Evolutionary conservation across 2,329 filamentous ascomycete genomes (phyloP).

Genomic region (Ambrosiella xylebori): DNA sequence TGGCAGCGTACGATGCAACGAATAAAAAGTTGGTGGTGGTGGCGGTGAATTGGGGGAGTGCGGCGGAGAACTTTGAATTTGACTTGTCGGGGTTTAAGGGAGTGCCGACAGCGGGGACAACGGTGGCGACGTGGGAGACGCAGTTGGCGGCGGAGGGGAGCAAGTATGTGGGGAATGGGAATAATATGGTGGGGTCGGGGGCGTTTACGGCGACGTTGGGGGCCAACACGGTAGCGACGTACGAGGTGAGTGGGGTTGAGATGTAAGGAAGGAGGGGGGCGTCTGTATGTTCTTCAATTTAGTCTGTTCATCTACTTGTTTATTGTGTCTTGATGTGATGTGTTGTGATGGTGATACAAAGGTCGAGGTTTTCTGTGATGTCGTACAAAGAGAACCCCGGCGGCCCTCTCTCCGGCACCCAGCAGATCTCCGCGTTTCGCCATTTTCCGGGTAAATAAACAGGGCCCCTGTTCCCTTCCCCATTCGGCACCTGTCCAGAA

Average conservation of each 20-base stretch:
- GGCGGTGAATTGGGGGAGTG: conserved; percentile 22
- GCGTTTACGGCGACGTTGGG: conserved; percentile 23
- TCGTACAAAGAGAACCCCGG: neutral
- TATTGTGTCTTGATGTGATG: neutral
- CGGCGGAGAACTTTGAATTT: conserved; percentile 21
- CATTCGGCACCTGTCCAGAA: neutral
- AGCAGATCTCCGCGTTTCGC: too few relatives aligned
- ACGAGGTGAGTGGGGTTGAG: conserved; percentile 20
- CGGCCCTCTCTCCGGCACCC: too few relatives aligned
- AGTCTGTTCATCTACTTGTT: neutral
- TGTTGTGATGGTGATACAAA: too few relatives aligned
- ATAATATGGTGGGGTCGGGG: conserved; percentile 20
- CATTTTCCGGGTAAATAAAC: too few relatives aligned
- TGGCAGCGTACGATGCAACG: conserved; percentile 23
- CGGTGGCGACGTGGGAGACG: conserved; percentile 23
- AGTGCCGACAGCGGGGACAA: conserved; percentile 18
- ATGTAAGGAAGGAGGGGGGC: neutral
- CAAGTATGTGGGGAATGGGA: conserved; percentile 20
- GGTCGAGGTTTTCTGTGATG: neutral
- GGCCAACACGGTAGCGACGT: conserved; percentile 22
- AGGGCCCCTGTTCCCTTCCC: too few relatives aligned
- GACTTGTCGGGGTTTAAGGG: conserved; percentile 22
- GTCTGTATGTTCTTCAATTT: neutral
- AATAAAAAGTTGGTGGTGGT: conserved; percentile 23
- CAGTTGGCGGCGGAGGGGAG: conserved; percentile 20